phyloP scores from a whole-genome alignment of 305 asterid species.

The Ajuga reptans region DNA sequence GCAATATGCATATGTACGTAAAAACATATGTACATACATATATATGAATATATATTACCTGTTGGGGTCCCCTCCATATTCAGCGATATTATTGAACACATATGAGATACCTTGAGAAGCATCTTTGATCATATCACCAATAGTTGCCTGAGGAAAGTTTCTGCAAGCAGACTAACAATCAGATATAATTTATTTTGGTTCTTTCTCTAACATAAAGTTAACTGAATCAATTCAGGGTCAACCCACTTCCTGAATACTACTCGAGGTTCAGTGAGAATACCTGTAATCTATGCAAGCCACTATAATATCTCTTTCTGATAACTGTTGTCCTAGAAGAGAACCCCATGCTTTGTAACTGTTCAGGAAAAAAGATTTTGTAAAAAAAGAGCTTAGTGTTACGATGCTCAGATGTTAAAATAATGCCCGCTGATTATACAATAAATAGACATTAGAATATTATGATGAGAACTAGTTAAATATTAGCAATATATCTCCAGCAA shows the following conservation, averaged over 20 bases:
- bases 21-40: background rate
- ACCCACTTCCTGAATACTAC: background rate
- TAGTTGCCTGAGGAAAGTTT: constrained; percentile 96
- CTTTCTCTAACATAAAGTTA: background rate
- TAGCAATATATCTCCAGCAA: background rate
- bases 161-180: constrained; percentile 39
- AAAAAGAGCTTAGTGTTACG: background rate
- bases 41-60: constrained; percentile 30
- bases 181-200: constrained; percentile 15
- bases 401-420: background rate
- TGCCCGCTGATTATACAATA: background rate
- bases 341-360: constrained; percentile 99
- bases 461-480: background rate
- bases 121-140: constrained; percentile 82
- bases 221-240: background rate
- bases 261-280: constrained; percentile 26
- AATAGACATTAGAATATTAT: background rate
- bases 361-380: constrained; percentile 14
- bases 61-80: constrained; percentile 90
- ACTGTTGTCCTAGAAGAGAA: constrained; percentile 79
- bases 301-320: constrained; percentile 84
- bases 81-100: constrained; percentile 77
- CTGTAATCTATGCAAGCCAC: constrained; percentile 99
- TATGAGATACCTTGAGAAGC: constrained; percentile 88
- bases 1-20: background rate